Evolutionary conservation across 1,139 yeast species (phyloP), one percentile per base, ranked within the genome.

Genomic region (Debaryomyces fabryi): DNA sequence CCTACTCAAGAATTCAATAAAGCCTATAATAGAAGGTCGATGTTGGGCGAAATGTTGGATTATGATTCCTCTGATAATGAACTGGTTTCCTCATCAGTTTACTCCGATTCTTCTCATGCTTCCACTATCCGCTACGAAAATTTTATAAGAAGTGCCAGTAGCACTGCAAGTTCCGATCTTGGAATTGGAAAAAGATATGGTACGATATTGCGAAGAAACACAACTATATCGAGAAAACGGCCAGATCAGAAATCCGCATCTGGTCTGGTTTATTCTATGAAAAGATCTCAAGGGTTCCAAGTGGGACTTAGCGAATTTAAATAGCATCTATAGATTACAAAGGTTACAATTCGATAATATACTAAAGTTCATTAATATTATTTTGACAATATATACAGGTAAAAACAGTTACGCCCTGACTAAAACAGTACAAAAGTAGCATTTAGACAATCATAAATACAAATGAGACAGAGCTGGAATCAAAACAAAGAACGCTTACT

Each of bases 11-110:
- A 60, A 40, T 66, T 68, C 52, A 57, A 58, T 50, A 58, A 47
- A 12, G 47, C 51, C 45, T 57, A 60, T 45, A 69, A 75, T 54
- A 64, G 81, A 50, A 67, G 74, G 49, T 73, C 78, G 3, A 68
- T 76, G 60, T 60, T 76, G 51, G 77, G 78, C 20, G 79, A 75
- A 13, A 75, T 76, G 81, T 64, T 76, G 48, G 80, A 74, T 48
- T 74, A 74, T 50, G 69, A 66, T 29, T 74, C 79, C 1, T 74
- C 79, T 1, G 72, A 66, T 39, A 61, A 57, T n/a, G 67, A 58
- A 24, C 45, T 42, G 43, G 34, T 33, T 12, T 16, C 33, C 8
- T 30, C 47, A 1, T 47, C 49, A 16, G 33, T 37, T 18, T 33
- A 42, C 16, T 34, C 45, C 6, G 35, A 24, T 34, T 34, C 39